Conservation (phyloP, 495 filamentous ascomycete species). For the Astrocystis sublimbata region DNA sequence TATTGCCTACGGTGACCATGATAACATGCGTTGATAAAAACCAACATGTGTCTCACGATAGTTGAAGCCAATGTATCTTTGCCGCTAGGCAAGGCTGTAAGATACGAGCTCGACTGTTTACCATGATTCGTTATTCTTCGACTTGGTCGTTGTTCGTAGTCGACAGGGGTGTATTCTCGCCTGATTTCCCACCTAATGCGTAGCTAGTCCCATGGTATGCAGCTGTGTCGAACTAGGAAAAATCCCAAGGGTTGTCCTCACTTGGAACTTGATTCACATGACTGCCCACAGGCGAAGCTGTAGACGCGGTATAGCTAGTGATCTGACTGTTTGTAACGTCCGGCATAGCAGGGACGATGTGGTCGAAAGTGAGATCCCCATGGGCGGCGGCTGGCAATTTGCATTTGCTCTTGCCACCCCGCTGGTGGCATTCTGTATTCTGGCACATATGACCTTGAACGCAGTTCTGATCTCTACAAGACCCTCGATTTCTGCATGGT, state of each 20-base stretch:
- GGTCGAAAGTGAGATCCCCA: not conserved
- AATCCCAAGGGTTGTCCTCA: slow-evolving; percentile 2
- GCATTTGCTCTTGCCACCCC: slow-evolving; percentile 21
- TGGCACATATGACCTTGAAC: slow-evolving; percentile 46
- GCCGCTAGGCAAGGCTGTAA: not conserved
- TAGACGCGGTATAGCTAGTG: not conserved
- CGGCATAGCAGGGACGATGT: slow-evolving; percentile 1
- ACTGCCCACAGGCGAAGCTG: not conserved
- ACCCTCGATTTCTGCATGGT: slow-evolving; percentile 33
- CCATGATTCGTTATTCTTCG: not conserved
- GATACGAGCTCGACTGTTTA: not conserved
- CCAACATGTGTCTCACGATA: not conserved
- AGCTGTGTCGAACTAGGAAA: slow-evolving; percentile 13
- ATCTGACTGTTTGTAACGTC: not conserved
- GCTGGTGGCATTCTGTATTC: slow-evolving; percentile 19
- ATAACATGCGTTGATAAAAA: not conserved
- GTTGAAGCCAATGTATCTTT: not conserved
- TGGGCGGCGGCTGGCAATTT: slow-evolving; percentile 12
- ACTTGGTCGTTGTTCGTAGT: not conserved
- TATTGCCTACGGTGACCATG: slow-evolving; percentile 1
- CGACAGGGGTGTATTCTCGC: not conserved
- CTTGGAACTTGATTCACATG: slow-evolving; percentile 7
- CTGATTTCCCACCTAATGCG: not conserved
- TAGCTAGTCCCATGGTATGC: not conserved
- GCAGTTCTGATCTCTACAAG: slow-evolving; percentile 45